These are phyloP conservation scores for Sclerotinia glacialis DNA, from an alignment of 2,329 filamentous ascomycete species.

Conservation along the genomic window DNA sequence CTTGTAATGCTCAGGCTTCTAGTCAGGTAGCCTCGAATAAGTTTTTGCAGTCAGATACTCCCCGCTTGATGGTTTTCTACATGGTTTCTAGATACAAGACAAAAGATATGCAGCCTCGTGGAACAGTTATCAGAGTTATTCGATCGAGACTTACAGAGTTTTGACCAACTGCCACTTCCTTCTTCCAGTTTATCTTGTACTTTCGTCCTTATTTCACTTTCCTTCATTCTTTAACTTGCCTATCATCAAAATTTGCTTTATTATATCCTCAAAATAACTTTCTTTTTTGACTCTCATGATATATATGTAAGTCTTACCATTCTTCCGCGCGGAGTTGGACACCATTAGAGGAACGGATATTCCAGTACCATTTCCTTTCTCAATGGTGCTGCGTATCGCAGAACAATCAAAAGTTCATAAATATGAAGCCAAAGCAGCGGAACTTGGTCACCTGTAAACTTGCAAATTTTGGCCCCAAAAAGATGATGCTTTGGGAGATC, in stretches of 20 bases:
- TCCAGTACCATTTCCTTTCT: background rate
- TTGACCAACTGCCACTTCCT: background rate
- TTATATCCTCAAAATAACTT: background rate
- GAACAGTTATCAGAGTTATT: background rate
- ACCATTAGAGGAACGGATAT: background rate
- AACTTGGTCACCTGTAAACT: background rate
- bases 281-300: too few relatives aligned
- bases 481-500: background rate
- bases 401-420: background rate
- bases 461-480: background rate
- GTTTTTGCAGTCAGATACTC: background rate
- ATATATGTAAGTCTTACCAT: too few relatives aligned
- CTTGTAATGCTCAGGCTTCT: background rate
- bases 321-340: background rate
- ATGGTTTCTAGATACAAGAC: background rate
- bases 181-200: background rate
- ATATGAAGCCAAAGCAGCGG: background rate
- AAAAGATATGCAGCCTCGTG: background rate
- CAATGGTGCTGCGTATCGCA: background rate
- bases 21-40: background rate
- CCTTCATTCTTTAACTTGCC: background rate
- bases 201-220: background rate
- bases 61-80: background rate
- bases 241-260: background rate
- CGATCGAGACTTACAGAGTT: background rate